Evolutionary conservation across 331 rosid species (phyloP).

Genomic region (Malus hybrid): DNA sequence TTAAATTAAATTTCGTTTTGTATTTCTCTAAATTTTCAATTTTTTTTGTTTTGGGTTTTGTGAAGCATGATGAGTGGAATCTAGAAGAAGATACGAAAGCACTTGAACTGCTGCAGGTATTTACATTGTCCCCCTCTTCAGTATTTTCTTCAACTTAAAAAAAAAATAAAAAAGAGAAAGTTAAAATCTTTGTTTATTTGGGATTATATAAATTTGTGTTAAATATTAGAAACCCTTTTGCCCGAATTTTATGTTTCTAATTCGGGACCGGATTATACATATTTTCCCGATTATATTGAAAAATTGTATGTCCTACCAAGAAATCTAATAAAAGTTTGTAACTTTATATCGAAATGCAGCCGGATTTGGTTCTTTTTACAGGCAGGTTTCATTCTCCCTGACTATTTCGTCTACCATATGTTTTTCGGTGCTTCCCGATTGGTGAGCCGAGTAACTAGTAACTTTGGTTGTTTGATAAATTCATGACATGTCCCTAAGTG

Average conservation of each 20-base stretch:
- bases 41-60: not conserved
- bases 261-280: too few species aligned
- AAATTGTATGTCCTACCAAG: slow-evolving; percentile 9
- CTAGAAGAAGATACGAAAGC: slow-evolving; percentile 63
- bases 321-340: slow-evolving; percentile 35
- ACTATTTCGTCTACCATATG: slow-evolving; percentile 13
- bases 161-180: not conserved
- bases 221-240: not conserved
- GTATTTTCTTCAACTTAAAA: not conserved
- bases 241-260: not conserved
- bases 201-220: not conserved
- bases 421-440: slow-evolving; percentile 3
- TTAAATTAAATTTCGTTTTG: not conserved
- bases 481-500: slow-evolving; percentile 2
- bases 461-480: not conserved
- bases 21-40: not conserved
- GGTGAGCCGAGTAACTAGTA: slow-evolving; percentile 7
- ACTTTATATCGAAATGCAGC: slow-evolving; percentile 65
- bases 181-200: not conserved
- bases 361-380: slow-evolving; percentile 98
- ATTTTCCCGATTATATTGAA: too few species aligned
- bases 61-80: slow-evolving; percentile 78
- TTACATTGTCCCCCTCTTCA: not conserved
- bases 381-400: slow-evolving; percentile 55
- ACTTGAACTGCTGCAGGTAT: slow-evolving; percentile 56